Conservation (phyloP, 1,284 basidiomycete genomes). For the Volvariella volvacea region DNA sequence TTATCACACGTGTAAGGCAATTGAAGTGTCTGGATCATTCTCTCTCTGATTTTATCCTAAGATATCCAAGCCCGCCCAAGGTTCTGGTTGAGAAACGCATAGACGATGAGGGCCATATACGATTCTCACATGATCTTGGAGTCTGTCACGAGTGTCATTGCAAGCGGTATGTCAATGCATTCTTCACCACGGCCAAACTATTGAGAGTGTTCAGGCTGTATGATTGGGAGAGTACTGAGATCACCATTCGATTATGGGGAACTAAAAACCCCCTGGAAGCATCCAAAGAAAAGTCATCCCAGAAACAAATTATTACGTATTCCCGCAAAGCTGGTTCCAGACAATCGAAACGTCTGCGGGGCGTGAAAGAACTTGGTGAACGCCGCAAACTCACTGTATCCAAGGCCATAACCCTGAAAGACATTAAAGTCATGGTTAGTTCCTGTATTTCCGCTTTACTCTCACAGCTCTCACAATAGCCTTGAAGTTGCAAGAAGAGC, state of each 20-base stretch:
- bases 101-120: constrained; percentile 23
- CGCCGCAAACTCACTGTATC: constrained; percentile 46
- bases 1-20: constrained; percentile 49
- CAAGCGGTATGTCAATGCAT: constrained; percentile 47
- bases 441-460: background rate
- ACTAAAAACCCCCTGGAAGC: constrained; percentile 10
- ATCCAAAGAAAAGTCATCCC: constrained; percentile 8
- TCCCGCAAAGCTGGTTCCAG: constrained; percentile 27
- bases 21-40: constrained; percentile 11
- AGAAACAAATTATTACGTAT: constrained; percentile 14
- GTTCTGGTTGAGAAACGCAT: constrained; percentile 43
- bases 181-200: too few relatives aligned
- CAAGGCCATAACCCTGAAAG: constrained; percentile 65
- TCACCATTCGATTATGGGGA: constrained; percentile 37
- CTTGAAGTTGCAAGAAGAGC: constrained; percentile 47
- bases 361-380: constrained; percentile 43
- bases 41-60: constrained; percentile 19
- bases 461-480: background rate
- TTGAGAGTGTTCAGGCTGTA: too few relatives aligned
- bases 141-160: constrained; percentile 59
- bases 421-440: constrained; percentile 66
- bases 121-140: constrained; percentile 40
- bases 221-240: constrained; percentile 44
- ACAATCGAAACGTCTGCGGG: constrained; percentile 63
- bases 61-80: constrained; percentile 53